These are phyloP conservation scores for Zalaria sp. DNA, from an alignment of 2,329 filamentous ascomycete species.

Conservation along the genomic window DNA sequence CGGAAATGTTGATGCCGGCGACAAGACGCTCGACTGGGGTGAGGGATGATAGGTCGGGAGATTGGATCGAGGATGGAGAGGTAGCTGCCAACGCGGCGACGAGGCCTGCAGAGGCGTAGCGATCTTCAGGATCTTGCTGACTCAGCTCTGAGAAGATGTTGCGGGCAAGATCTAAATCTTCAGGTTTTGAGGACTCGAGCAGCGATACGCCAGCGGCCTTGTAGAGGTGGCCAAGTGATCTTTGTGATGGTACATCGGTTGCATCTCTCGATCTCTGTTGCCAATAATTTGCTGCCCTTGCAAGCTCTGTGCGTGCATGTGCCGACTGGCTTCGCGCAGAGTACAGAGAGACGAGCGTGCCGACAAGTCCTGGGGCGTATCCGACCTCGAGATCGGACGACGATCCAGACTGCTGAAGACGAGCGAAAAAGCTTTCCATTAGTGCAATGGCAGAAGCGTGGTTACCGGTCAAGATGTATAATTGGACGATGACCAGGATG, in stretches of 20 bases:
- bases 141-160: constrained; percentile 67
- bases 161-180: constrained; percentile 56
- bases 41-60: constrained; percentile 40
- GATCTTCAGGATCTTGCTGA: constrained; percentile 50
- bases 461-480: constrained; percentile 62
- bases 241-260: constrained; percentile 14
- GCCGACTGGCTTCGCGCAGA: constrained; percentile 57
- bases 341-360: constrained; percentile 67
- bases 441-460: constrained; percentile 59
- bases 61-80: constrained; percentile 41
- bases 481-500: constrained; percentile 63
- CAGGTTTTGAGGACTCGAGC: constrained; percentile 55
- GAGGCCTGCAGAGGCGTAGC: constrained; percentile 64
- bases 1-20: constrained; percentile 43
- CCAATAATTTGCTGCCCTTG: constrained; percentile 74
- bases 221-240: constrained; percentile 48
- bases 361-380: constrained; percentile 73
- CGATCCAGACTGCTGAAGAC: constrained; percentile 48
- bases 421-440: constrained; percentile 60
- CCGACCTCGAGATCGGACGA: constrained; percentile 52
- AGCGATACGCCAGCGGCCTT: constrained; percentile 73
- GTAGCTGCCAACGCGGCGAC: constrained; percentile 63
- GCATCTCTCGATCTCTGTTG: constrained; percentile 41
- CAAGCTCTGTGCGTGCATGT: constrained; percentile 58
- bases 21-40: constrained; percentile 50